These are phyloP conservation scores for Leccinum cinnamomeum DNA, from an alignment of 1,284 basidiomycete genomes.

Conservation along the genomic window DNA sequence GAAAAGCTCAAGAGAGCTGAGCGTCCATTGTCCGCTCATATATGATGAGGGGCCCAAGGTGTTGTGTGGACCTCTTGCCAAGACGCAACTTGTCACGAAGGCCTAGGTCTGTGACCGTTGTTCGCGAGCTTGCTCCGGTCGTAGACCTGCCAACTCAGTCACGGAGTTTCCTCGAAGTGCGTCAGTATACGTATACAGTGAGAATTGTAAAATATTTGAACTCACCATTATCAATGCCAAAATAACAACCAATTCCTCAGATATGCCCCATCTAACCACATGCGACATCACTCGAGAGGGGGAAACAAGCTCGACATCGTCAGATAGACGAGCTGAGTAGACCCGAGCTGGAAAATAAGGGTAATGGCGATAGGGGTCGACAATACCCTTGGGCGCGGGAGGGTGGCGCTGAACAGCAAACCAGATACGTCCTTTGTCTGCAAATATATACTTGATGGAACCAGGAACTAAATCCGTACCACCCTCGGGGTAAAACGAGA, in stretches of 20 bases:
- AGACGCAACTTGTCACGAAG: too few relatives aligned
- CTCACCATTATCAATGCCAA: not conserved
- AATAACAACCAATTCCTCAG: not conserved
- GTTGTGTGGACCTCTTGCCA: too few relatives aligned
- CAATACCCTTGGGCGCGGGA: not conserved
- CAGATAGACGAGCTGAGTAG: not conserved
- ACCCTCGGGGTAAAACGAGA: not conserved
- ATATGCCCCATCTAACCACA: not conserved
- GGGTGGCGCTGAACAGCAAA: not conserved
- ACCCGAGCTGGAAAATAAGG: not conserved
- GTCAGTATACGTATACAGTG: not conserved
- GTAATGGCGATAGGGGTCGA: not conserved
- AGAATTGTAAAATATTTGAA: not conserved
- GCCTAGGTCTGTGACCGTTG: too few relatives aligned
- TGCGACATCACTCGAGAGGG: not conserved
- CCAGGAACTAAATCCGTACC: not conserved
- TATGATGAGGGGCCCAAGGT: too few relatives aligned
- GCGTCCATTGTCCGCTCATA: too few relatives aligned
- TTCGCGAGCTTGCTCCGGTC: too few relatives aligned
- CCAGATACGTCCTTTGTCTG: not conserved
- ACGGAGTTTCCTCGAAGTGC: not conserved
- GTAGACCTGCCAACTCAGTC: not conserved
- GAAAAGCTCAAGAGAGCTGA: too few relatives aligned
- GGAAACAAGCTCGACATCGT: not conserved
- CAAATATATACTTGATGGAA: slow-evolving; percentile 3